Evolutionary conservation across 768 basidiomycete genomes (phyloP).

Genomic region (Pleurotus eryngii): DNA sequence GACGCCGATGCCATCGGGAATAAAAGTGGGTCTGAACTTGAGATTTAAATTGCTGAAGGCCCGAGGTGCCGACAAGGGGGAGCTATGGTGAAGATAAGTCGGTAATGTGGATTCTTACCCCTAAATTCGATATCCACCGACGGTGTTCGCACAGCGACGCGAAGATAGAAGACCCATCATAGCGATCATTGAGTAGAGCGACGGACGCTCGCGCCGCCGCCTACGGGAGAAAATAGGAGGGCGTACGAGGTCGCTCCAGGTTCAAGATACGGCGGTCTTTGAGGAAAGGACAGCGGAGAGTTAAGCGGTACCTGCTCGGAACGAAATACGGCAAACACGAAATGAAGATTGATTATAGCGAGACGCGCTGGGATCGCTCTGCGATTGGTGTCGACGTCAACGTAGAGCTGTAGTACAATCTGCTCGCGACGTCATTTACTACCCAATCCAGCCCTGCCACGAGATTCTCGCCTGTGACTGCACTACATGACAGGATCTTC

Average conservation of each 20-base stretch:
- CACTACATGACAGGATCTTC: constrained; percentile 90
- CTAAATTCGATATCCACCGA: too few relatives aligned
- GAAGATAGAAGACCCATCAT: too few relatives aligned
- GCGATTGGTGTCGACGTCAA: constrained; percentile 16
- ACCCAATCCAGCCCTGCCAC: constrained; percentile 89
- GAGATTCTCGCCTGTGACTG: constrained; percentile 83
- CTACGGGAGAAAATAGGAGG: neutral
- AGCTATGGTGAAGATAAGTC: too few relatives aligned
- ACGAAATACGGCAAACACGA: neutral
- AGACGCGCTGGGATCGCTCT: neutral
- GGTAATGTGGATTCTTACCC: too few relatives aligned
- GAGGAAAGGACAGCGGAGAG: neutral
- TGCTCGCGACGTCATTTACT: constrained; percentile 80
- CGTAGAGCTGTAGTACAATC: constrained; percentile 78
- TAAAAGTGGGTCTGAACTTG: neutral
- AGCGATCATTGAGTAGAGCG: neutral
- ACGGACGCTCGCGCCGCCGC: neutral
- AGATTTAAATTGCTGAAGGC: neutral
- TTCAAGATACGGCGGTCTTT: neutral
- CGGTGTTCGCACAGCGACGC: too few relatives aligned
- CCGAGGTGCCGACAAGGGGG: neutral
- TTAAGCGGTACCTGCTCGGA: neutral
- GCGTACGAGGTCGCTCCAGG: neutral
- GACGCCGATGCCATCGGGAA: neutral
- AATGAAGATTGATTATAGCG: constrained; percentile 1